phyloP scores from a whole-genome alignment of 352 stramenopile species.

The Pythium volutum region DNA sequence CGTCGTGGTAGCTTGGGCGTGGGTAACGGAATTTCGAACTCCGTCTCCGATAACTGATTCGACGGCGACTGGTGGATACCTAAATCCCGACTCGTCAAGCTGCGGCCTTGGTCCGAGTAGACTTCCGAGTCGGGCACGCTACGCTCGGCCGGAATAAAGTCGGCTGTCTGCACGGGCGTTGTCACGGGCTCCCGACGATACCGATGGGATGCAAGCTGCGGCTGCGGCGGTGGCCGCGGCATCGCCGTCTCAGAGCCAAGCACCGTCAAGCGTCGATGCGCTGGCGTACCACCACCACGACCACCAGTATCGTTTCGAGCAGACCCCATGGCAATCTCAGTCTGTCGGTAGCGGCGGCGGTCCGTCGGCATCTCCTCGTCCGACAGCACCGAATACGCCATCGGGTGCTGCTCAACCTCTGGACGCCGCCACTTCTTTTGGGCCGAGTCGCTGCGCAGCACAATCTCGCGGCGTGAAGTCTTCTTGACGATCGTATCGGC shows the following conservation, averaged over 20 bases:
- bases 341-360: neutral
- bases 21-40: neutral
- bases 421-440: slow-evolving; percentile 20
- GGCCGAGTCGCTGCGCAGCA: slow-evolving; percentile 20
- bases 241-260: slow-evolving; percentile 11
- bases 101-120: neutral
- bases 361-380: neutral
- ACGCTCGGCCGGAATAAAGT: neutral
- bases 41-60: neutral
- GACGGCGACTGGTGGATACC: neutral
- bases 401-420: slow-evolving; percentile 11
- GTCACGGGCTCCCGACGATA: neutral
- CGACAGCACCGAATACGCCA: neutral
- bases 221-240: slow-evolving; percentile 8
- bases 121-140: neutral
- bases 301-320: no score
- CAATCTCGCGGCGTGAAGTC: slow-evolving; percentile 21
- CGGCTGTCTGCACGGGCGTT: neutral
- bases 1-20: neutral
- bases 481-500: neutral
- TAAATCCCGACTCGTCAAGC: neutral
- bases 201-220: neutral
- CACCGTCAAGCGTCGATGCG: slow-evolving; percentile 11
- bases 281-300: no score
- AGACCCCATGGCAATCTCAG: no score